Evolutionary conservation across 306 rosid genomes (phyloP).

Genomic region (Vigna angularis): DNA sequence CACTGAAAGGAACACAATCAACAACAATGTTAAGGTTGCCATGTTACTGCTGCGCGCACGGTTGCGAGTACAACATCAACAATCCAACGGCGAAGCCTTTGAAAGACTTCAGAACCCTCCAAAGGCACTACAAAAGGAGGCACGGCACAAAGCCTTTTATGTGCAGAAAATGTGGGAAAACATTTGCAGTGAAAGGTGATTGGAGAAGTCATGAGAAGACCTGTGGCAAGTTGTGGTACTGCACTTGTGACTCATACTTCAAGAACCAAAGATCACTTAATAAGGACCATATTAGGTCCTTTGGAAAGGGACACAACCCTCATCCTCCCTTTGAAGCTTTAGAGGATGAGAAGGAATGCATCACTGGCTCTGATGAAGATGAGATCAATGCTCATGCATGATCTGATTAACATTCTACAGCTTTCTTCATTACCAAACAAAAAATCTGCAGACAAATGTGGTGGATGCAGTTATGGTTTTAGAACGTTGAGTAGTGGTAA

Average conservation of each 20-base stretch:
- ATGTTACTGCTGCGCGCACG: constrained; percentile 91
- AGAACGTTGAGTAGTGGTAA: background rate
- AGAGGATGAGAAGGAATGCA: constrained; percentile 73
- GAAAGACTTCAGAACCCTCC: constrained; percentile 94
- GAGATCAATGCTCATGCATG: constrained; percentile 37
- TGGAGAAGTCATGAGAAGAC: constrained; percentile 99
- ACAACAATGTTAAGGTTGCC: constrained; percentile 95
- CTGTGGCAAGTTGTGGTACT: constrained; percentile 95
- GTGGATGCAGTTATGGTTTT: too few relatives aligned
- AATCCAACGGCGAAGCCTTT: constrained; percentile 92
- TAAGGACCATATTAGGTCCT: constrained; percentile 84
- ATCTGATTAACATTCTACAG: constrained; percentile 18
- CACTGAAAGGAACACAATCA: constrained; percentile 88
- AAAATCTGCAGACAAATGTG: background rate
- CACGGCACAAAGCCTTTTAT: constrained; percentile 84
- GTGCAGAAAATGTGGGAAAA: constrained; percentile 86
- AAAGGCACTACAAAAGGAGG: constrained; percentile 94
- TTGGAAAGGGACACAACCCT: constrained; percentile 77
- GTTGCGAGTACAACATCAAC: constrained; percentile 95
- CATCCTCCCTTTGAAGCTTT: constrained; percentile 60
- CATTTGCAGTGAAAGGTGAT: constrained; percentile 93
- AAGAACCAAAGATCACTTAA: constrained; percentile 95
- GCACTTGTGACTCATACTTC: constrained; percentile 90
- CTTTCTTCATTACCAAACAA: background rate
- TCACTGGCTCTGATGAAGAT: constrained; percentile 71